Percentiles rank a stretch among this genome's conserved stretches.
phyloP scores from a whole-genome alignment of 352 stramenopile species.

The Phytopythium aichiense region DNA sequence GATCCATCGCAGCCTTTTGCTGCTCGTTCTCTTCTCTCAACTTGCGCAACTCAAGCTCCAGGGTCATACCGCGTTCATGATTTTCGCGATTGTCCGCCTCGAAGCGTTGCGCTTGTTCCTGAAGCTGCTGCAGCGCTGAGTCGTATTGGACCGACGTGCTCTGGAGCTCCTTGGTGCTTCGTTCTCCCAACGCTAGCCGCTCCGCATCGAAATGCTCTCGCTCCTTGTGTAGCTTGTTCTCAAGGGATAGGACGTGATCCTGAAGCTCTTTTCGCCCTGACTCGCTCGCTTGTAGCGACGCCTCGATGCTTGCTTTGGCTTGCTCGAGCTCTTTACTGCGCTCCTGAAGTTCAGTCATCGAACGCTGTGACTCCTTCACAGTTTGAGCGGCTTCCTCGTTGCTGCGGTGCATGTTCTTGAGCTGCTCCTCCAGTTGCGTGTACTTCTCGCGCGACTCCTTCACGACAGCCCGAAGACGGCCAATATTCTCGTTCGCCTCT shows the following conservation, averaged over 20 bases:
- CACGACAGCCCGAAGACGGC: constrained; percentile 48
- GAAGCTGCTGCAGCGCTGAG: constrained; percentile 19
- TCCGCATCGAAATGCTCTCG: constrained; percentile 22
- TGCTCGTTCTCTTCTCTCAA: constrained; percentile 23
- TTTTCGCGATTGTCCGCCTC: constrained; percentile 8
- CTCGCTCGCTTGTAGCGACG: constrained; percentile 24
- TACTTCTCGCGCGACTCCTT: constrained; percentile 34
- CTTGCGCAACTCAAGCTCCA: constrained; percentile 14
- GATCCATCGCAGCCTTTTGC: constrained; percentile 22
- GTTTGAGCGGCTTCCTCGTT: constrained; percentile 15
- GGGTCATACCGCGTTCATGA: constrained; percentile 11
- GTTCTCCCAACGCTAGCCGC: constrained; percentile 16
- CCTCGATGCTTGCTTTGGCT: constrained; percentile 19
- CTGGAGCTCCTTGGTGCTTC: constrained; percentile 16
- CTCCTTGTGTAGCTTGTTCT: constrained; percentile 24
- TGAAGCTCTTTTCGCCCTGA: constrained; percentile 27
- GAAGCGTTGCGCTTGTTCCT: constrained; percentile 16
- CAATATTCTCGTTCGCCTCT: constrained; percentile 69
- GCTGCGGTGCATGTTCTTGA: constrained; percentile 12
- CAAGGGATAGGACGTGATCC: constrained; percentile 19
- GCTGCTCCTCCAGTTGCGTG: constrained; percentile 24
- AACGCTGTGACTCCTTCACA: background rate
- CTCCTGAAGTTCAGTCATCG: constrained; percentile 9
- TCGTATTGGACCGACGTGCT: constrained; percentile 28
- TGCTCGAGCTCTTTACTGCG: constrained; percentile 15